Evolutionary conservation across 1,284 basidiomycete genomes (phyloP).

Genomic region (Xerocomus tenax): DNA sequence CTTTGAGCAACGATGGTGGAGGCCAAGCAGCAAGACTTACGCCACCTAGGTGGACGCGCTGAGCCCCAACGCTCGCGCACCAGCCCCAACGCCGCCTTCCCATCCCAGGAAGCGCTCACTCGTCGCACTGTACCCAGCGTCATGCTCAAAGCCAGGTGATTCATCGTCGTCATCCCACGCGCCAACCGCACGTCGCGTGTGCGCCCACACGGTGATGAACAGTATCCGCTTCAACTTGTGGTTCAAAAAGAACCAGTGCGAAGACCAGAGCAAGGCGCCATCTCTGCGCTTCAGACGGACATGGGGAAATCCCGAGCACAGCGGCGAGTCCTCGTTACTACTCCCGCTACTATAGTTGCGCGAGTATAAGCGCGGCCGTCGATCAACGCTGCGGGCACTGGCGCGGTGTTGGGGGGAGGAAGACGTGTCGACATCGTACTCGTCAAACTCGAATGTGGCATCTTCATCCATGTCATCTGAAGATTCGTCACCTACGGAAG

Average conservation of each 20-base stretch:
- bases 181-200: conserved; percentile 53
- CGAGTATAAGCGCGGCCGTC: conserved; percentile 10
- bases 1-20: conserved; percentile 14
- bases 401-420: conserved; percentile 32
- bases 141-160: conserved; percentile 32
- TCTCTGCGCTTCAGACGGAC: conserved; percentile 34
- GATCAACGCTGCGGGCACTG: conserved; percentile 1
- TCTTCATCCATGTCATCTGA: conserved; percentile 53
- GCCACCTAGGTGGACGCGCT: conserved; percentile 26
- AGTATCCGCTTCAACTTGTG: conserved; percentile 87
- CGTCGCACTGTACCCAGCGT: conserved; percentile 19
- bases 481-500: conserved; percentile 52
- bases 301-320: conserved; percentile 23
- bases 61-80: conserved; percentile 65
- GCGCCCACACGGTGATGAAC: conserved; percentile 91
- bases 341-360: conserved; percentile 20
- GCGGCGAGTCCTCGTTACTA: conserved; percentile 25
- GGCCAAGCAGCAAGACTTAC: conserved; percentile 19
- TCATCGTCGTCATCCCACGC: conserved; percentile 46
- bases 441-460: conserved; percentile 64
- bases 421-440: conserved; percentile 65
- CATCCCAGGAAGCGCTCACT: conserved; percentile 65
- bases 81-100: conserved; percentile 66
- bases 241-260: conserved; percentile 96
- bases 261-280: conserved; percentile 91